phyloP scores from a whole-genome alignment of 2,329 filamentous ascomycete species.

The Pseudohalonectria lignicola region DNA sequence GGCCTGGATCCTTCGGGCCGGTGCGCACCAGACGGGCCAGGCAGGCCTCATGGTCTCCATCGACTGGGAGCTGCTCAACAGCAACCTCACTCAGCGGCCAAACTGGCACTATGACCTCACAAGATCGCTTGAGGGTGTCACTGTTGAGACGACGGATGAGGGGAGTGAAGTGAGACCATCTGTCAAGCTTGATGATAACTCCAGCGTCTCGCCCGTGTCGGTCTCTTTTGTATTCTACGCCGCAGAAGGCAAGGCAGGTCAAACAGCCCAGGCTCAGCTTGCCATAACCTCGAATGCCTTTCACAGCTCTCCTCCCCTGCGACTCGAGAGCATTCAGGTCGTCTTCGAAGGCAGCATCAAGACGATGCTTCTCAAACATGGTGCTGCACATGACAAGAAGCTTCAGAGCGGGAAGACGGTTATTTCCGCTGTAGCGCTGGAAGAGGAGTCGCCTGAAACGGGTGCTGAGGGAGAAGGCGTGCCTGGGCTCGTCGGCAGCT shows the following conservation, averaged over 20 bases:
- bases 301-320: constrained; percentile 36
- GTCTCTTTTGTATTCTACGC: constrained; percentile 43
- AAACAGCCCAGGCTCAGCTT: constrained; percentile 46
- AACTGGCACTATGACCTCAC: constrained; percentile 52
- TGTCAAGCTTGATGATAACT: constrained; percentile 38
- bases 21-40: constrained; percentile 39
- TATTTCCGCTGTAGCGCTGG: constrained; percentile 11
- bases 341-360: constrained; percentile 48
- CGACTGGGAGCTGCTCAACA: constrained; percentile 55
- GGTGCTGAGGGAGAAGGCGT: too few species aligned
- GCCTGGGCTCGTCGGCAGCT: constrained; percentile 27
- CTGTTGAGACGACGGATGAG: constrained; percentile 14
- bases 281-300: constrained; percentile 45
- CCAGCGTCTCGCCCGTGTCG: constrained; percentile 16
- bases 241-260: constrained; percentile 50
- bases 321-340: constrained; percentile 38
- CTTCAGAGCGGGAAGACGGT: constrained; percentile 3
- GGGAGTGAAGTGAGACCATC: constrained; percentile 29
- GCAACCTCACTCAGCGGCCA: constrained; percentile 39
- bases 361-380: constrained; percentile 39
- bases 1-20: constrained; percentile 48
- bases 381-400: constrained; percentile 9
- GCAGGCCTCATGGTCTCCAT: constrained; percentile 47
- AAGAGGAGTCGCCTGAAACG: constrained; percentile 14
- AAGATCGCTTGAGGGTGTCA: constrained; percentile 41